These are phyloP conservation scores for Glycine latifolia DNA, from an alignment of 306 rosid species.

Conservation along the genomic window DNA sequence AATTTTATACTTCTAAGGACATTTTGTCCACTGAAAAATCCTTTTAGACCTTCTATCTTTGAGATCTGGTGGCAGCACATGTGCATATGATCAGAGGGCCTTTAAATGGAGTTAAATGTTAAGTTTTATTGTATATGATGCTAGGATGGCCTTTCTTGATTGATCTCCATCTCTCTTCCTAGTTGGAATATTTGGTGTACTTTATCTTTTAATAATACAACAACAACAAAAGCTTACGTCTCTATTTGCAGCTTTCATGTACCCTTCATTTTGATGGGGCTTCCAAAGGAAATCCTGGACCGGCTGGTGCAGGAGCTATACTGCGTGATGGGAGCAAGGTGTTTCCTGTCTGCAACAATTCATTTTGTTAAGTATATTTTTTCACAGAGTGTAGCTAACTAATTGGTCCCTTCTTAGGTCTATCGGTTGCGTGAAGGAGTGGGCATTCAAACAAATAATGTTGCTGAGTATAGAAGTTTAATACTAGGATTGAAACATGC, in stretches of 20 bases:
- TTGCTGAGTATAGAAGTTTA: conserved; percentile 84
- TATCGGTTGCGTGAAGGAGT: conserved; percentile 78
- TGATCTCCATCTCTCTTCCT: conserved; percentile 6
- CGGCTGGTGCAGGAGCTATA: conserved; percentile 91
- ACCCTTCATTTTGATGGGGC: conserved; percentile 85
- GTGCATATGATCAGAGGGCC: not conserved
- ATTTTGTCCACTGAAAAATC: not conserved
- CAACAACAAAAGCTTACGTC: conserved; percentile 1
- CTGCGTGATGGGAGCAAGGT: conserved; percentile 82
- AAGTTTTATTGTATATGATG: conserved; percentile 14
- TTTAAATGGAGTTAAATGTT: conserved; percentile 9
- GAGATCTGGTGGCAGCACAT: not conserved
- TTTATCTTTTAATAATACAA: not conserved
- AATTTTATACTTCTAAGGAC: not conserved
- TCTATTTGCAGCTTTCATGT: conserved; percentile 68
- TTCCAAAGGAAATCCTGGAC: conserved; percentile 96
- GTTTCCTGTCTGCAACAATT: conserved; percentile 30
- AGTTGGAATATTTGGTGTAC: not conserved
- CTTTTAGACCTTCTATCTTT: not conserved
- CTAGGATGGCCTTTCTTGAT: conserved; percentile 27
- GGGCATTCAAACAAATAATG: conserved; percentile 74
- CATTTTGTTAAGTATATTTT: not conserved
- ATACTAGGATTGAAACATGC: conserved; percentile 79
- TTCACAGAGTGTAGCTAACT: conserved; percentile 32
- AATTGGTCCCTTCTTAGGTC: conserved; percentile 56